phyloP scores from a whole-genome alignment of 2,329 filamentous ascomycete species.

The Sclerotinia sclerotiorum region DNA sequence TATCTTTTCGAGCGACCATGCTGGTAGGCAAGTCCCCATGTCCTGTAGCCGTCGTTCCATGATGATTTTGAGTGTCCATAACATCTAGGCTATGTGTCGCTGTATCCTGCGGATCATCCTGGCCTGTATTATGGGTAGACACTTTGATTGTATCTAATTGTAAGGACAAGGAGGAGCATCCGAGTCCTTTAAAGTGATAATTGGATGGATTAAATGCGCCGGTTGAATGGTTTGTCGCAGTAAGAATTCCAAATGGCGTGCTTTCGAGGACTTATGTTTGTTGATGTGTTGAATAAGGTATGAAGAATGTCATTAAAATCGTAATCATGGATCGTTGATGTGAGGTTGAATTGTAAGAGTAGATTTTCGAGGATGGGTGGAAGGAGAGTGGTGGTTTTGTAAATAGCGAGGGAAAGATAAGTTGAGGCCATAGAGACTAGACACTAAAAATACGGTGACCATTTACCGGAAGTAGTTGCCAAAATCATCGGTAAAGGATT shows the following conservation, averaged over 20 bases:
- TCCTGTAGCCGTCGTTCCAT: conserved; percentile 32
- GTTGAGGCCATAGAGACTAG: too few species aligned
- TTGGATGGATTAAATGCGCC: background rate
- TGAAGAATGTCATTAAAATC: conserved; percentile 19
- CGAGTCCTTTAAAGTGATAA: conserved; percentile 25
- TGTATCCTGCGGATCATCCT: conserved; percentile 39
- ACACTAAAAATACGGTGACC: background rate
- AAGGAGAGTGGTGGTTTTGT: conserved; percentile 8
- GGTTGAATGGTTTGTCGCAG: conserved; percentile 23
- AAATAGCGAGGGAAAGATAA: background rate
- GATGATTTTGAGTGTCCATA: conserved; percentile 39
- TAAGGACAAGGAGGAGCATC: conserved; percentile 40
- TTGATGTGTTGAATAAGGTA: background rate
- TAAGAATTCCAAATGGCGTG: background rate
- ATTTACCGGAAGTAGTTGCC: background rate
- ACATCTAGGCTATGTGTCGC: conserved; percentile 38
- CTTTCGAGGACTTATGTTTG: conserved; percentile 2
- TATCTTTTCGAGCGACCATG: conserved; percentile 30
- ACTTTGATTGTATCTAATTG: conserved; percentile 38
- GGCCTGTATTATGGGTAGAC: conserved; percentile 37
- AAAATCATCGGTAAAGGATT: background rate
- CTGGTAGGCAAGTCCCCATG: conserved; percentile 30
- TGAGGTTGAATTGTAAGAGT: background rate
- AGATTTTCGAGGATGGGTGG: conserved; percentile 6
- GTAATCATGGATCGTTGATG: conserved; percentile 24